Percentiles rank a stretch among this genome's conserved stretches.
phyloP scores from a whole-genome alignment of 169 alveolate genomes.

The Plasmodium chabaudi region DNA sequence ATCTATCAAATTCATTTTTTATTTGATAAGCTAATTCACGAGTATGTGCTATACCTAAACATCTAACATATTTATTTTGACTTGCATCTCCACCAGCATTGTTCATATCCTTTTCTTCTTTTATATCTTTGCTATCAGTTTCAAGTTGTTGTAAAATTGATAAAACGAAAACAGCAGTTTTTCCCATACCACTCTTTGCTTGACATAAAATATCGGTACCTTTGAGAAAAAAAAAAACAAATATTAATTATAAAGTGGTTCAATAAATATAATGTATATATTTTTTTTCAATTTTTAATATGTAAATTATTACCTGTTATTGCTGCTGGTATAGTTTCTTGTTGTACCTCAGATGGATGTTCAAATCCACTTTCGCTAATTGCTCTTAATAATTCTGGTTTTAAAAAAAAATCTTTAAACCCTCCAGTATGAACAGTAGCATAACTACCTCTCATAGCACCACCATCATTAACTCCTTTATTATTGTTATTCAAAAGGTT shows the following conservation, averaged over 20 bases:
- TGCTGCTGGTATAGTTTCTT: constrained; percentile 99
- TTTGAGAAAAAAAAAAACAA: constrained; percentile 30
- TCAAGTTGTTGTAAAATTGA: constrained; percentile 96
- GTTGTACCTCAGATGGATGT: constrained; percentile 99
- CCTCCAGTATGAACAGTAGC: constrained; percentile 94
- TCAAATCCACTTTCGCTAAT: constrained; percentile 99
- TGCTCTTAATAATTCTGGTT: constrained; percentile 97
- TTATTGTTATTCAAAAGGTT: constrained; percentile 78
- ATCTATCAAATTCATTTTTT: constrained; percentile 98
- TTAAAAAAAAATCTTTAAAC: constrained; percentile 97
- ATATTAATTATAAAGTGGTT: background rate
- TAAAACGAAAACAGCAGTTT: constrained; percentile 99
- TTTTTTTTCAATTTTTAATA: background rate
- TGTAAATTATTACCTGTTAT: constrained; percentile 91
- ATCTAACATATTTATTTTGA: constrained; percentile 85
- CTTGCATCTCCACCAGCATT: constrained; percentile 77
- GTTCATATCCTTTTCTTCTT: constrained; percentile 75
- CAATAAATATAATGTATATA: background rate
- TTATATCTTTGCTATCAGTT: constrained; percentile 89
- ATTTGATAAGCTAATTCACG: constrained; percentile 99
- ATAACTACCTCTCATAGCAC: constrained; percentile 90
- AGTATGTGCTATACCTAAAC: constrained; percentile 97
- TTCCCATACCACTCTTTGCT: constrained; percentile 99
- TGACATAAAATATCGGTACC: constrained; percentile 99
- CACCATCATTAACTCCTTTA: constrained; percentile 79